Base-by-base conservation (phyloP, 805 yeast genomes). In the Candida takata region DNA sequence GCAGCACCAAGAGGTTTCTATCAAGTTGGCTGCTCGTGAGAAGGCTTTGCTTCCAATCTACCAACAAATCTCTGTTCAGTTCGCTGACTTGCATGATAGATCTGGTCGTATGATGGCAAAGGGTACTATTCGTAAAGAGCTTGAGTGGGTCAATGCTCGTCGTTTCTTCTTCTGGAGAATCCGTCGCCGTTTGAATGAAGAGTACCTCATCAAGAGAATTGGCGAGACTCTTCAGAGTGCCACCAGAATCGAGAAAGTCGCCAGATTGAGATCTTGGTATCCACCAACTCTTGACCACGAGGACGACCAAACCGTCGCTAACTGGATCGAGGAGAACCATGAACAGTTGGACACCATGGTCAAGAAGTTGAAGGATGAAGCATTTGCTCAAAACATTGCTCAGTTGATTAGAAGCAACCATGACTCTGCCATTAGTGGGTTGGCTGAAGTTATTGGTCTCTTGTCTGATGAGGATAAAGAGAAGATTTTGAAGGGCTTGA, bases 121-220 rank as follows among this genome's bases (percentile, higher is more conserved):
- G 74, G 95, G 90, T 40, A 83, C 81, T 40, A 86, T 92, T 52
- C 74, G 82, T 50, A 81, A 83, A 58, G 92, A 86, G 51, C 65
- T 92, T 36, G 78, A 82, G 53, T 88, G 96, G 96, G 61, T 62
- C 31, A 72, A 87, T 34, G 75, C 97, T 21, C 85, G 99, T 71
- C 79, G 97, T 55, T 84, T 73, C 78, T 92, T 92, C 79, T 92
- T 85, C 92, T 92, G 98, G 98, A 80, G 99, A 64, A 75, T 86
- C 43, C 84, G 97, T 68, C 82, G 98, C 66, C 85, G 96, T 62
- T 69, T 92, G 62, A 80, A 84, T 58, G 98, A 92, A 65, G 95
- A 85, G 61, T 85, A 86, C 62, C 68, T 90, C 58, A 67, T 86
- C 60, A 78, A 74, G 61, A 74, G 83, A 56, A 73, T 88, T 48